A percentile compares a stretch with the other conserved stretches of the same genome.
phyloP scores from a whole-genome alignment of 1,284 basidiomycete genomes.

The Kalmanozyma brasiliensis region DNA sequence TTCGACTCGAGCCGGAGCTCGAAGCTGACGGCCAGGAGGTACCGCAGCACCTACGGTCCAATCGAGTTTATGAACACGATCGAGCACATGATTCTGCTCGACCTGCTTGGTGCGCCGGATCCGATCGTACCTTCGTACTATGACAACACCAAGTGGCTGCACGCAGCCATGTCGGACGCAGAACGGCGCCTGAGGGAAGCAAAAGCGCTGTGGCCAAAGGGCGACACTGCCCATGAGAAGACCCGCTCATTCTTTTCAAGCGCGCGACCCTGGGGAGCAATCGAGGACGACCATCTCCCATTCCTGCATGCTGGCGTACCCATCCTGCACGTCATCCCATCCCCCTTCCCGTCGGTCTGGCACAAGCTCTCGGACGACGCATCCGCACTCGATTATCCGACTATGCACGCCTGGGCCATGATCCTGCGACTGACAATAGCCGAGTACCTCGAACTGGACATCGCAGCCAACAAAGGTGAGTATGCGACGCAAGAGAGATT shows the following conservation, averaged over 20 bases:
- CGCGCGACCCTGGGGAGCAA: slow-evolving; percentile 72
- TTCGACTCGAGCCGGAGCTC: slow-evolving; percentile 10
- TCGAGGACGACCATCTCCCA: slow-evolving; percentile 94
- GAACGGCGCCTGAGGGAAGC: slow-evolving; percentile 44
- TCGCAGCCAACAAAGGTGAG: neutral
- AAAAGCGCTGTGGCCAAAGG: slow-evolving; percentile 41
- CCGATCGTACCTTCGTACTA: slow-evolving; percentile 59
- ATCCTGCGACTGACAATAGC: slow-evolving; percentile 86
- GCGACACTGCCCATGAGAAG: slow-evolving; percentile 7
- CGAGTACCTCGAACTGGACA: slow-evolving; percentile 82
- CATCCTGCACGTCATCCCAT: slow-evolving; percentile 87
- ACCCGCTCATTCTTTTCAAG: slow-evolving; percentile 32
- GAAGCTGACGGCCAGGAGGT: slow-evolving; percentile 17
- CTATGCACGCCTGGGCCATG: slow-evolving; percentile 83
- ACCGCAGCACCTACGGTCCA: slow-evolving; percentile 30
- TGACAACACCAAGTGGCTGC: slow-evolving; percentile 55
- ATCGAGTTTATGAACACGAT: slow-evolving; percentile 61
- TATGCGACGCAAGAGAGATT: neutral
- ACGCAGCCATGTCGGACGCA: slow-evolving; percentile 37
- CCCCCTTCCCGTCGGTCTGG: slow-evolving; percentile 92
- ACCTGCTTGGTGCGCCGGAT: slow-evolving; percentile 58
- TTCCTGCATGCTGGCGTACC: slow-evolving; percentile 87
- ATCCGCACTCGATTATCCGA: slow-evolving; percentile 83
- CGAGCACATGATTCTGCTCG: slow-evolving; percentile 63
- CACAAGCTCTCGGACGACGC: slow-evolving; percentile 91